A percentile compares a stretch with the other conserved stretches of the same genome.
Conservation (phyloP, 2,329 filamentous ascomycete species). For the Fusarium virguliforme region DNA sequence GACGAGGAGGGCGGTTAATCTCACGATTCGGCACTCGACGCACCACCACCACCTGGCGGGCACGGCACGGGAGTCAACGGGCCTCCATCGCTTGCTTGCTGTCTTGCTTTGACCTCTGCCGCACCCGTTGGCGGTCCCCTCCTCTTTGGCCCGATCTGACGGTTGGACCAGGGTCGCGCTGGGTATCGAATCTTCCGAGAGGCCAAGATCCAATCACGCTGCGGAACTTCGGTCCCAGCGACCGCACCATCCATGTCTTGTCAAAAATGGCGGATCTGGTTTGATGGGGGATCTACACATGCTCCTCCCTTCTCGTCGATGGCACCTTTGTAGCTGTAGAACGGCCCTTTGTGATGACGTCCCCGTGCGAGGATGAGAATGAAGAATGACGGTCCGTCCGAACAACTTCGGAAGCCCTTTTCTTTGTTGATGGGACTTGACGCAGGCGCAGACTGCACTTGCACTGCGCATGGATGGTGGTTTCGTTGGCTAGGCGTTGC, state of each 20-base stretch:
- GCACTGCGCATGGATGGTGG: not conserved
- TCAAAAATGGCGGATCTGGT: constrained; percentile 33
- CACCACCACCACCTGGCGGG: constrained; percentile 15
- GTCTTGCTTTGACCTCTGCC: constrained; percentile 27
- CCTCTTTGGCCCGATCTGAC: constrained; percentile 44
- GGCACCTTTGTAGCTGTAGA: constrained; percentile 22
- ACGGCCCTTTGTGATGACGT: constrained; percentile 32
- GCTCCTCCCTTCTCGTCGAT: constrained; percentile 30
- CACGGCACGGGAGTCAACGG: constrained; percentile 37
- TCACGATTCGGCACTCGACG: constrained; percentile 36
- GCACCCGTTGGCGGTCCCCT: constrained; percentile 31
- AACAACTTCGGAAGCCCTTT: constrained; percentile 26
- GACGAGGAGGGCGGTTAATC: constrained; percentile 23
- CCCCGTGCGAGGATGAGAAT: constrained; percentile 18
- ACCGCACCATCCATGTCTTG: constrained; percentile 39
- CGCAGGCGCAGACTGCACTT: constrained; percentile 1
- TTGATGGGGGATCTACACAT: constrained; percentile 35
- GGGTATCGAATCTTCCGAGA: constrained; percentile 30
- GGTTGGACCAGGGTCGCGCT: constrained; percentile 28
- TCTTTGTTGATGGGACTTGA: not conserved
- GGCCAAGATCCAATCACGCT: constrained; percentile 28
- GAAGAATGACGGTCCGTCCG: constrained; percentile 17
- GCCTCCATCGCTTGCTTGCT: constrained; percentile 7
- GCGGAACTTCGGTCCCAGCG: constrained; percentile 22
- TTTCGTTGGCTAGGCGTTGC: constrained; percentile 23